Conservation (phyloP, 2,329 filamentous ascomycete genomes). For the Fusarium denticulatum region DNA sequence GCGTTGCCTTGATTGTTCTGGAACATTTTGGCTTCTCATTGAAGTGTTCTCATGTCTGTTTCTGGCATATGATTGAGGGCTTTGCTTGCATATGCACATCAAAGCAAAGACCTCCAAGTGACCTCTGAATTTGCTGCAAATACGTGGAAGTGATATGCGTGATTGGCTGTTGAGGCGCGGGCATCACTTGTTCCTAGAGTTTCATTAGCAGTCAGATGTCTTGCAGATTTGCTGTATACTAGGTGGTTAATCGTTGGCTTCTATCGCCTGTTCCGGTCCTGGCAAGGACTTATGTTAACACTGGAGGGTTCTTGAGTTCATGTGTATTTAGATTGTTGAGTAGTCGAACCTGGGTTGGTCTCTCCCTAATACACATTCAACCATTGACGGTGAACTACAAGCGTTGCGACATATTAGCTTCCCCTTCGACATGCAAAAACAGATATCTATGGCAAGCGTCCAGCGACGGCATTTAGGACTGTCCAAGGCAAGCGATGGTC, state of each 20-base stretch:
- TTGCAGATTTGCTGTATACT: background rate
- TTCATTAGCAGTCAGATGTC: background rate
- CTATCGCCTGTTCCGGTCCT: constrained; percentile 16
- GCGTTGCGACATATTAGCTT: background rate
- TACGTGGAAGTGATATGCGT: background rate
- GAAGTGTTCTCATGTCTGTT: constrained; percentile 1
- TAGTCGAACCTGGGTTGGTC: background rate
- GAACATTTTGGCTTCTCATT: constrained; percentile 12
- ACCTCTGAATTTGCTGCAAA: background rate
- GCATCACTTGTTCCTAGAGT: background rate
- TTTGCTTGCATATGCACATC: constrained; percentile 7
- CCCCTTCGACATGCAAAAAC: background rate
- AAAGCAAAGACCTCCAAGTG: constrained; percentile 12
- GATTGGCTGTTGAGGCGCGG: background rate
- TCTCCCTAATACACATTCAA: background rate
- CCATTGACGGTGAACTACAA: background rate
- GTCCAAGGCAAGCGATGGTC: constrained; percentile 3
- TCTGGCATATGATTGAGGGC: background rate
- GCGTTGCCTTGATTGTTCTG: constrained; percentile 20
- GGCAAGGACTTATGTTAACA: background rate
- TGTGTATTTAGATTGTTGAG: background rate
- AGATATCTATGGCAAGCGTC: background rate
- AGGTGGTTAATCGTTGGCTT: constrained; percentile 12
- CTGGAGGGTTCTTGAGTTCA: background rate
- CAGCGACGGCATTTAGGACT: background rate